These are phyloP conservation scores for Lachnum nothofagi DNA, from an alignment of 2,329 filamentous ascomycete genomes.

Conservation along the genomic window DNA sequence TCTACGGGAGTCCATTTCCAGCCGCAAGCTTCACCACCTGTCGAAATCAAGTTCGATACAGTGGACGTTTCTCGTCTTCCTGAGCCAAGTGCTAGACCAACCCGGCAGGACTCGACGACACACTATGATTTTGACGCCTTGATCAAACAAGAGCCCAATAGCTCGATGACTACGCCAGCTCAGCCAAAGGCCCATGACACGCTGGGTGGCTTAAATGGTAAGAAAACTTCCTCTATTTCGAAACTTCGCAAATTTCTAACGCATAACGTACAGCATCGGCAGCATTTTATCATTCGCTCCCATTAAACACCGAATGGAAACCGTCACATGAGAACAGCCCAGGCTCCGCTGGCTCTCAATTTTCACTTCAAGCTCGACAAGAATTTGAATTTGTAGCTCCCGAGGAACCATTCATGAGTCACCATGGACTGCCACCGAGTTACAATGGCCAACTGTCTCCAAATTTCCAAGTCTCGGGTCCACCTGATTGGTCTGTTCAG, in stretches of 20 bases:
- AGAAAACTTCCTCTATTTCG: conserved; percentile 6
- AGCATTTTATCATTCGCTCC: conserved; percentile 9
- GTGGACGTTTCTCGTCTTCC: conserved; percentile 21
- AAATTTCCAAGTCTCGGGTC: neutral
- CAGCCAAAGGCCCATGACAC: conserved; percentile 11
- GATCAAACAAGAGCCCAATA: conserved; percentile 11
- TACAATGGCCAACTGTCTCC: neutral
- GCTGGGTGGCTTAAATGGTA: conserved; percentile 17
- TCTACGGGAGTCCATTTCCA: neutral
- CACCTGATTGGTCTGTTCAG: neutral
- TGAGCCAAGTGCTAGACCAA: conserved; percentile 7
- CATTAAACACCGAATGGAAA: conserved; percentile 6
- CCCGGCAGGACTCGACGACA: conserved; percentile 6
- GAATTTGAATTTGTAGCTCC: neutral
- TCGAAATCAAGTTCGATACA: conserved; percentile 9
- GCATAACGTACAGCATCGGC: conserved; percentile 11
- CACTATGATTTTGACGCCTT: conserved; percentile 28
- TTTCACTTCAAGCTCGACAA: neutral
- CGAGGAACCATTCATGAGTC: neutral
- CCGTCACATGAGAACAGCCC: neutral
- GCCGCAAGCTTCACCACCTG: neutral
- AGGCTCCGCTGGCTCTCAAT: neutral
- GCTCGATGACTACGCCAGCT: conserved; percentile 1
- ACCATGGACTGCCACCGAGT: neutral
- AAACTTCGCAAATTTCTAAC: conserved; percentile 13